These are phyloP conservation scores for Glebionis coronaria DNA, from an alignment of 129 eudicot genomes.

Conservation along the genomic window DNA sequence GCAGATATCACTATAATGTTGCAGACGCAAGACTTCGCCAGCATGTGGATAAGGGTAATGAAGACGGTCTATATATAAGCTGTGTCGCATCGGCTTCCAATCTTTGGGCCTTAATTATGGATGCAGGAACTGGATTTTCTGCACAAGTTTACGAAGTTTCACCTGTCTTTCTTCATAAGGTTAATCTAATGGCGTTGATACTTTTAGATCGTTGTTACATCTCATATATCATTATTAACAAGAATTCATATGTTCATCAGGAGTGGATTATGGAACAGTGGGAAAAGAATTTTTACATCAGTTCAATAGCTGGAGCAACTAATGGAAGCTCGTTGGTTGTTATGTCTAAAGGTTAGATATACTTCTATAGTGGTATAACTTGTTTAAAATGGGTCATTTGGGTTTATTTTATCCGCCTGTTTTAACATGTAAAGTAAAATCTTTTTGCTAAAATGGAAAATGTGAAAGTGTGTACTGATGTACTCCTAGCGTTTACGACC, in stretches of 20 bases:
- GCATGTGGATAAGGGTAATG: constrained; percentile 92
- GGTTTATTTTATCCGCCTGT: not conserved
- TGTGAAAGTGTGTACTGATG: constrained; percentile 2
- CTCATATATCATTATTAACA: not conserved
- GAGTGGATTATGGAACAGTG: constrained; percentile 99
- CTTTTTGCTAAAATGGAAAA: not conserved
- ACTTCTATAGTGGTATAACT: not conserved
- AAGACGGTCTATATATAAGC: constrained; percentile 87
- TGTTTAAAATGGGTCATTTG: not conserved
- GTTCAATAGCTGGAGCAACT: constrained; percentile 90
- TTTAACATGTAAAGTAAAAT: not conserved
- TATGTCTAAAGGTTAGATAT: constrained; percentile 89
- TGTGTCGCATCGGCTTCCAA: constrained; percentile 90
- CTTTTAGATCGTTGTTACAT: not conserved
- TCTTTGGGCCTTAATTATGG: constrained; percentile 99
- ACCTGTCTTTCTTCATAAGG: constrained; percentile 88
- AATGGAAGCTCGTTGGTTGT: constrained; percentile 95
- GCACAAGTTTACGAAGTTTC: constrained; percentile 92
- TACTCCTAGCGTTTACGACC: not conserved
- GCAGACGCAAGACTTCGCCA: constrained; percentile 83
- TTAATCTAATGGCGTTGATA: constrained; percentile 18
- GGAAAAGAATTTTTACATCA: constrained; percentile 96
- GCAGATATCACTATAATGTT: constrained; percentile 94
- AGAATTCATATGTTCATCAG: constrained; percentile 28
- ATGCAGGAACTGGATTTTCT: constrained; percentile 87